These are phyloP conservation scores for Tagetes erecta DNA, from an alignment of 129 eudicot genomes.

Conservation along the genomic window DNA sequence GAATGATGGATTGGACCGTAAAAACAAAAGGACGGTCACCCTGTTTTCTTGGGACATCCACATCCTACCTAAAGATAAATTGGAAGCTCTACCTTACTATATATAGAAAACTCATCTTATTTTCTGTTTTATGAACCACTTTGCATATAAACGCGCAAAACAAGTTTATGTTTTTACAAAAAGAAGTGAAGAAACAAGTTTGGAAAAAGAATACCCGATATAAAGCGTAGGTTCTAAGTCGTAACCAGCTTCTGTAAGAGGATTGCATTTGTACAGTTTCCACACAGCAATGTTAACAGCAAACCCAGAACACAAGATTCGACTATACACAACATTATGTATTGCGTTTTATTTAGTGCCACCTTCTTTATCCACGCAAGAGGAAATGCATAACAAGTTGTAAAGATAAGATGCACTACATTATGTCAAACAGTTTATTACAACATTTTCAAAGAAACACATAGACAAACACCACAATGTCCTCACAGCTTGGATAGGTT, in stretches of 20 bases:
- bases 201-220: too few relatives aligned
- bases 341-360: too few relatives aligned
- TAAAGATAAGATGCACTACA: not conserved
- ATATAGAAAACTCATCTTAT: not conserved
- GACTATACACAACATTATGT: too few relatives aligned
- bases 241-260: too few relatives aligned
- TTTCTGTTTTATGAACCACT: not conserved
- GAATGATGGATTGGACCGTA: too few relatives aligned
- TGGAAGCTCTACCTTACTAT: not conserved
- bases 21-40: constrained; percentile 19
- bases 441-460: constrained; percentile 5
- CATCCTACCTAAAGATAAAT: not conserved
- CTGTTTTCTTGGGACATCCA: not conserved
- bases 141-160: not conserved
- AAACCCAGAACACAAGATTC: too few relatives aligned
- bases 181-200: too few relatives aligned
- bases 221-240: too few relatives aligned
- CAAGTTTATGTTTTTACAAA: not conserved
- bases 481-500: constrained; percentile 50
- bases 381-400: not conserved
- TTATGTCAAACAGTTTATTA: constrained; percentile 18
- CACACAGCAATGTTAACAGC: too few relatives aligned
- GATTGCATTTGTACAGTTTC: too few relatives aligned
- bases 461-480: constrained; percentile 10
- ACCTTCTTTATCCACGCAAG: not conserved